Conservation (phyloP, 495 filamentous ascomycete genomes). For the Penicillium macrosclerotiorum region DNA sequence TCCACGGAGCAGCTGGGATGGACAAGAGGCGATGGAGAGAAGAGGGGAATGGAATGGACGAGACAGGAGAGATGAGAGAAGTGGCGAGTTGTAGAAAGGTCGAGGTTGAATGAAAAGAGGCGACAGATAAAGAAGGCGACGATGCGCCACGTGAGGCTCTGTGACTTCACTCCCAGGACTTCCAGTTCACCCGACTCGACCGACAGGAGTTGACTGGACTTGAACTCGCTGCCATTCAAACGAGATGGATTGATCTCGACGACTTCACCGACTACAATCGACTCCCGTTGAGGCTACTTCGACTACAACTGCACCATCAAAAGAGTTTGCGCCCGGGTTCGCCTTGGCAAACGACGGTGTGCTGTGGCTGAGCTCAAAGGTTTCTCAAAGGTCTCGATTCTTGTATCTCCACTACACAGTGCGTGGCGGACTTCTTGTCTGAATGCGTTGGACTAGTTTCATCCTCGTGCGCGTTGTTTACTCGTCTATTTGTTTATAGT, state of each 20-base stretch:
- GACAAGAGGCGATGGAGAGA: neutral
- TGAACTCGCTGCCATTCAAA: no score
- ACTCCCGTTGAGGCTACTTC: neutral
- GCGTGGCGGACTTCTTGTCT: neutral
- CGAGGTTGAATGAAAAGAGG: neutral
- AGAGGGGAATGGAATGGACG: neutral
- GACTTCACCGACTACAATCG: neutral
- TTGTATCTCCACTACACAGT: neutral
- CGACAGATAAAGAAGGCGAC: neutral
- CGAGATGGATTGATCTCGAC: no score
- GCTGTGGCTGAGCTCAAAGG: neutral
- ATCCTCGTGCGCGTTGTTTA: neutral
- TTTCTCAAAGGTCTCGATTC: neutral
- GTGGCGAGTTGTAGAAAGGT: neutral
- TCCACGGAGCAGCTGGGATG: no score
- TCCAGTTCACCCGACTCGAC: neutral
- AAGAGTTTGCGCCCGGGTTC: conserved; percentile 1
- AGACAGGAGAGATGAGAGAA: neutral
- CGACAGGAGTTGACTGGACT: neutral
- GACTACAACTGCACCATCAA: neutral
- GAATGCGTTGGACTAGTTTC: neutral
- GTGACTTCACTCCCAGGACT: no score
- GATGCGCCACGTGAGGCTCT: conserved; percentile 18
- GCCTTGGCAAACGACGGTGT: conserved; percentile 10
- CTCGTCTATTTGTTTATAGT: neutral